A percentile compares a stretch with the other conserved stretches of the same genome.
Conservation (phyloP, 2,329 filamentous ascomycete species). For the Apiospora hydei region DNA sequence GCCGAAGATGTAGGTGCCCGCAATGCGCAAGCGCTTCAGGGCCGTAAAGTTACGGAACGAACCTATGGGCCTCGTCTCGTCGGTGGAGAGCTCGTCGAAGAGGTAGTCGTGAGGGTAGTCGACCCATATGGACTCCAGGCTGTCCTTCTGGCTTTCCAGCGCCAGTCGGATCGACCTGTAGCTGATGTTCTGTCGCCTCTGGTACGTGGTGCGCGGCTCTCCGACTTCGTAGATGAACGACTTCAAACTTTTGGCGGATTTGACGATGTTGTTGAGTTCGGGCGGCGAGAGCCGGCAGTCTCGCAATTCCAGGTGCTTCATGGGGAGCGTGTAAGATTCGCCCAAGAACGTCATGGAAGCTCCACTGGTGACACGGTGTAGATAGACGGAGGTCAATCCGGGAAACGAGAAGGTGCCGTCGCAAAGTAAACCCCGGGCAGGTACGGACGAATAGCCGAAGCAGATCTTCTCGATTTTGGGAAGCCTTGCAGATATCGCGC, state of each 20-base stretch:
- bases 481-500: background rate
- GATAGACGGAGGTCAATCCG: constrained; percentile 16
- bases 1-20: constrained; percentile 28
- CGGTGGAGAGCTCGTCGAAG: constrained; percentile 24
- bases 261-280: constrained; percentile 19
- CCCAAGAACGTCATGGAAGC: constrained; percentile 4
- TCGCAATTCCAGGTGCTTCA: constrained; percentile 27
- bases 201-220: constrained; percentile 27
- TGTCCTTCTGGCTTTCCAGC: constrained; percentile 27
- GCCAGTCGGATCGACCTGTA: constrained; percentile 22
- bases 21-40: constrained; percentile 28
- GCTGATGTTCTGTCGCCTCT: constrained; percentile 27
- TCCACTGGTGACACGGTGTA: constrained; percentile 23
- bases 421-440: constrained; percentile 15
- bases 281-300: constrained; percentile 27
- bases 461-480: constrained; percentile 23
- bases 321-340: constrained; percentile 11
- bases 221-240: constrained; percentile 28
- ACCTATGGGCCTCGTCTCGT: constrained; percentile 26
- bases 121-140: constrained; percentile 27
- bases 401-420: constrained; percentile 23
- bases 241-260: constrained; percentile 23
- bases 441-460: constrained; percentile 24
- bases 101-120: constrained; percentile 29
- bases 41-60: constrained; percentile 24